phyloP scores from a whole-genome alignment of 176 grass and related monocot genomes.

The Musa beccarii region DNA sequence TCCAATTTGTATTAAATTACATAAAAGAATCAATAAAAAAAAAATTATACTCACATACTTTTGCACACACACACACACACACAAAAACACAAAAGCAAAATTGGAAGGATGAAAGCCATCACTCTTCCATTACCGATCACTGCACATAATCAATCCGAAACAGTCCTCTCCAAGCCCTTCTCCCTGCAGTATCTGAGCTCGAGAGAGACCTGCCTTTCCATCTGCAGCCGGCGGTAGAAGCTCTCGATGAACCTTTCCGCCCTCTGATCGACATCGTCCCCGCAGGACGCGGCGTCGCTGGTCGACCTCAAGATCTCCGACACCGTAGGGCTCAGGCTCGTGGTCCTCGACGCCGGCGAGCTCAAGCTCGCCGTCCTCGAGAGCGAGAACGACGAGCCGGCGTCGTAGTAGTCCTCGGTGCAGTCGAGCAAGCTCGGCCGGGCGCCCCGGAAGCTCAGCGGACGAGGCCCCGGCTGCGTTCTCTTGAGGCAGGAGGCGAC shows the following conservation, averaged over 20 bases:
- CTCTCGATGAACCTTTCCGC: conserved; percentile 56
- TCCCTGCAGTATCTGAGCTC: conserved; percentile 40
- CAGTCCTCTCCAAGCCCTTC: conserved; percentile 26
- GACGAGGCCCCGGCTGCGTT: not conserved
- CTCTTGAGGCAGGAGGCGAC: conserved; percentile 16
- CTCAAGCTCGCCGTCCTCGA: not conserved
- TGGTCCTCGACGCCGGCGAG: conserved; percentile 29
- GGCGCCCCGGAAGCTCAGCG: conserved; percentile 30
- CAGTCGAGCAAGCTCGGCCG: conserved; percentile 40
- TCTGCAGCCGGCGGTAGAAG: conserved; percentile 49
- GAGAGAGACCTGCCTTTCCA: conserved; percentile 81
- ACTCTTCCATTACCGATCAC: too few species aligned
- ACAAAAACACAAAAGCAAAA: too few species aligned
- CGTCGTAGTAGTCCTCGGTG: not conserved
- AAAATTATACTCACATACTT: too few species aligned
- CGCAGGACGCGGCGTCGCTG: conserved; percentile 12
- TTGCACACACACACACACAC: too few species aligned
- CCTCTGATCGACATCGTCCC: conserved; percentile 40
- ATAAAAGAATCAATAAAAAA: too few species aligned
- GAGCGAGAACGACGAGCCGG: not conserved
- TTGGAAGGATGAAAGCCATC: too few species aligned
- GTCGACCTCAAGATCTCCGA: conserved; percentile 14
- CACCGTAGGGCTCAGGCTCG: conserved; percentile 25
- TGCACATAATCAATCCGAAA: not conserved
- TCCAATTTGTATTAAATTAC: too few species aligned